A percentile compares a stretch with the other conserved stretches of the same genome.
These are phyloP conservation scores for Lobosporangium transversale DNA, from an alignment of 192 early-diverging fungal species.

Conservation along the genomic window DNA sequence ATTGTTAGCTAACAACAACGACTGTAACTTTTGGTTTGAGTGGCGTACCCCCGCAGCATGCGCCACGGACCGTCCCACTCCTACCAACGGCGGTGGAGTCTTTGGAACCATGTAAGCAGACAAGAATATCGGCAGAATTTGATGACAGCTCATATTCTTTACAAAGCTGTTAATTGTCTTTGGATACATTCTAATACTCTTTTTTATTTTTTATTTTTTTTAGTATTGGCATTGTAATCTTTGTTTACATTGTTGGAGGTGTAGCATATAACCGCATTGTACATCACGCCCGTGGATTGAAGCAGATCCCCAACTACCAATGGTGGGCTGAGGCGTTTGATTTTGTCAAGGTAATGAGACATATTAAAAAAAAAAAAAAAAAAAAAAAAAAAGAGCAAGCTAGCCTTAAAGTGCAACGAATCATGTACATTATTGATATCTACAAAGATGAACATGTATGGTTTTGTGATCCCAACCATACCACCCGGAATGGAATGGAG, in stretches of 20 bases:
- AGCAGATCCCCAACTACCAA: slow-evolving; percentile 56
- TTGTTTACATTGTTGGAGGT: slow-evolving; percentile 52
- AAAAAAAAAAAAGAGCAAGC: too few relatives aligned
- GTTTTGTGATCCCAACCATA: too few relatives aligned
- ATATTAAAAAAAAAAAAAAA: too few relatives aligned
- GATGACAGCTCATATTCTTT: too few relatives aligned
- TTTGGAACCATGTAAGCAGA: slow-evolving; percentile 51
- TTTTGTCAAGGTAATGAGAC: slow-evolving; percentile 47
- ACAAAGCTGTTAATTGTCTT: too few relatives aligned
- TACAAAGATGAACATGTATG: too few relatives aligned
- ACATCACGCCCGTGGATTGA: slow-evolving; percentile 43
- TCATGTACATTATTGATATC: too few relatives aligned
- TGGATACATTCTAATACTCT: too few relatives aligned
- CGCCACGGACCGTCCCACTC: slow-evolving; percentile 15
- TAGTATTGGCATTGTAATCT: slow-evolving; percentile 47
- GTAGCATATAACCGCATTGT: slow-evolving; percentile 55
- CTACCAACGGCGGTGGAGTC: slow-evolving; percentile 23
- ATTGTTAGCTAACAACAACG: slow-evolving; percentile 24
- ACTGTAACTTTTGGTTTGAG: slow-evolving; percentile 50
- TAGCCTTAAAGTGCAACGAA: too few relatives aligned
- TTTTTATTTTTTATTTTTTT: neutral
- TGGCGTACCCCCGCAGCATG: slow-evolving; percentile 55
- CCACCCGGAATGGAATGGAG: too few relatives aligned
- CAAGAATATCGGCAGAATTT: neutral
- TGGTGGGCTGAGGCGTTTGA: slow-evolving; percentile 50